These are phyloP conservation scores for Lepiota brunneoincarnata DNA, from an alignment of 768 basidiomycete species.

Conservation along the genomic window DNA sequence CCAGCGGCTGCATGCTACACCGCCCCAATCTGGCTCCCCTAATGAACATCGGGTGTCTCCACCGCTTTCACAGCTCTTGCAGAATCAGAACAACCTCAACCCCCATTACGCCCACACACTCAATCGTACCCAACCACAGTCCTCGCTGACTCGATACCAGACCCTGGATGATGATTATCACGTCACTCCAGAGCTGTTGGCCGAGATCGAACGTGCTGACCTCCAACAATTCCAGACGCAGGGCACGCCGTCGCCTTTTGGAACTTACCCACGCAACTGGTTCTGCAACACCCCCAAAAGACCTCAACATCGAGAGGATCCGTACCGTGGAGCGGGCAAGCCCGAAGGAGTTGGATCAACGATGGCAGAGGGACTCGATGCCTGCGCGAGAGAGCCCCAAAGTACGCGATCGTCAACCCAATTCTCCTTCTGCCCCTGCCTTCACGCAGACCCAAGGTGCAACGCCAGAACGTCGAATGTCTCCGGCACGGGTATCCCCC, in stretches of 20 bases:
- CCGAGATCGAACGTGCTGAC: constrained; percentile 72
- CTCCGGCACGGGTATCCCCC: constrained; percentile 49
- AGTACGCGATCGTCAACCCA: constrained; percentile 41
- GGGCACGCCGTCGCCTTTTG: constrained; percentile 31
- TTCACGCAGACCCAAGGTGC: constrained; percentile 38
- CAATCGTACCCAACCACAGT: constrained; percentile 45
- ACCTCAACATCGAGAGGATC: constrained; percentile 52
- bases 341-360: constrained; percentile 47
- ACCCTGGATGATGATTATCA: constrained; percentile 58
- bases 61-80: constrained; percentile 30
- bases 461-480: constrained; percentile 52
- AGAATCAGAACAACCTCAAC: constrained; percentile 30
- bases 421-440: constrained; percentile 31
- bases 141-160: constrained; percentile 57
- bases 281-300: constrained; percentile 46
- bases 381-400: constrained; percentile 47
- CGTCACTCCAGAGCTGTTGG: constrained; percentile 67
- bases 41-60: constrained; percentile 12
- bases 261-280: constrained; percentile 25
- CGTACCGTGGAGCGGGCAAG: constrained; percentile 51
- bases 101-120: constrained; percentile 66
- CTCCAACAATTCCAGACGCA: constrained; percentile 54
- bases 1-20: constrained; percentile 40
- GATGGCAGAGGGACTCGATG: constrained; percentile 37
- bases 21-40: constrained; percentile 10